Percentiles rank a stretch among this genome's conserved stretches.
These are phyloP conservation scores for Macrolepiota dolichaula DNA, from an alignment of 768 basidiomycete species.

Conservation along the genomic window DNA sequence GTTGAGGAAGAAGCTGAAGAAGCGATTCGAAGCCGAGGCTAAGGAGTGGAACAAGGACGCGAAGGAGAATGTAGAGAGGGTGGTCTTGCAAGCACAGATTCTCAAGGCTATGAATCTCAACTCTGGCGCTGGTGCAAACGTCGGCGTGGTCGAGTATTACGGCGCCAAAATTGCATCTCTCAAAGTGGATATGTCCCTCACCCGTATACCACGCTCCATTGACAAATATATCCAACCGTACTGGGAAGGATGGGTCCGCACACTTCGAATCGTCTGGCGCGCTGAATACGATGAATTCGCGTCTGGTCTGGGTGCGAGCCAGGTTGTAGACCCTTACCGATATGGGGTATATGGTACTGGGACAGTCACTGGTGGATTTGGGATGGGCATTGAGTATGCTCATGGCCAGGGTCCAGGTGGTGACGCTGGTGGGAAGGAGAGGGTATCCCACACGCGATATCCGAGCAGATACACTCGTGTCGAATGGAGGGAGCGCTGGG, in stretches of 20 bases:
- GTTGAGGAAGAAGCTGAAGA: slow-evolving; percentile 12
- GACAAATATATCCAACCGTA: slow-evolving; percentile 50
- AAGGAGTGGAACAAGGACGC: neutral
- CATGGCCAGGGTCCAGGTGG: slow-evolving; percentile 1
- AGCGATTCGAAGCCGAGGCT: slow-evolving; percentile 1
- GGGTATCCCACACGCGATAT: neutral
- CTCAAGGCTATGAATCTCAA: slow-evolving; percentile 11
- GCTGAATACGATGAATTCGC: slow-evolving; percentile 1
- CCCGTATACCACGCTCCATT: slow-evolving; percentile 7
- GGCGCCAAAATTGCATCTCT: slow-evolving; percentile 16
- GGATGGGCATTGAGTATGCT: neutral
- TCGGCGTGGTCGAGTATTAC: slow-evolving; percentile 9
- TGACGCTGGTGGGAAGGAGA: neutral
- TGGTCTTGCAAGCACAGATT: neutral
- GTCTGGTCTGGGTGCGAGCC: neutral
- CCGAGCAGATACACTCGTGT: slow-evolving; percentile 26
- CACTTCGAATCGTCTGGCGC: slow-evolving; percentile 40
- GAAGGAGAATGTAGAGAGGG: neutral
- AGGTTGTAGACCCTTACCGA: neutral
- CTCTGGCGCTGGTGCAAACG: slow-evolving; percentile 4
- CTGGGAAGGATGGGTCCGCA: slow-evolving; percentile 52
- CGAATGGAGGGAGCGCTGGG: slow-evolving; percentile 65
- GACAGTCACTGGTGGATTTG: neutral
- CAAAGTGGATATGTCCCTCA: slow-evolving; percentile 17
- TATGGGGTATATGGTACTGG: slow-evolving; percentile 1